A percentile compares a stretch with the other conserved stretches of the same genome.
These are phyloP conservation scores for Phytophthora boehmeriae DNA, from an alignment of 352 stramenopile species.

Conservation along the genomic window DNA sequence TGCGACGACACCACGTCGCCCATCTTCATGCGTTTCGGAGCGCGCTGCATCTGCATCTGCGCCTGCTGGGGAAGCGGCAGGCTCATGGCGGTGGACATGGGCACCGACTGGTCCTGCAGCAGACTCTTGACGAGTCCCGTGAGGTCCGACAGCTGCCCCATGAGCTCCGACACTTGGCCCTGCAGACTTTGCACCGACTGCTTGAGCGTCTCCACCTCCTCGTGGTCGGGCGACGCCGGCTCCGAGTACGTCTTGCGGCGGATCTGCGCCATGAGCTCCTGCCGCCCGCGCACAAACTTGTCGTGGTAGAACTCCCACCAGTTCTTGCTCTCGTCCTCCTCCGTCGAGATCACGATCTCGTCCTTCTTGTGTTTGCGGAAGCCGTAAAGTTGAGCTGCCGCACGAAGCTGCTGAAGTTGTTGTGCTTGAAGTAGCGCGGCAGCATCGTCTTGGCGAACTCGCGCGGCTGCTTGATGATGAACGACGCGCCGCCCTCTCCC, in stretches of 20 bases:
- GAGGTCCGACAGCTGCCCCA: slow-evolving; percentile 76
- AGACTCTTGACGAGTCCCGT: slow-evolving; percentile 78
- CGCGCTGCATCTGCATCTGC: slow-evolving; percentile 14
- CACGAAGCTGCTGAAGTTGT: slow-evolving; percentile 94
- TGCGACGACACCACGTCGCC: slow-evolving; percentile 13
- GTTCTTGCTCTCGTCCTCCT: slow-evolving; percentile 81
- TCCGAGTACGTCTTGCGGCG: slow-evolving; percentile 89
- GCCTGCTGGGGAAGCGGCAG: not conserved
- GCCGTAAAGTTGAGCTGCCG: slow-evolving; percentile 95
- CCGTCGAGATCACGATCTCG: slow-evolving; percentile 82
- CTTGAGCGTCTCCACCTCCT: slow-evolving; percentile 82
- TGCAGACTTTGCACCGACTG: slow-evolving; percentile 76
- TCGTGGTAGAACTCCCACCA: slow-evolving; percentile 94
- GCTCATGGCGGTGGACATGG: not conserved
- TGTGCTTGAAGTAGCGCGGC: slow-evolving; percentile 95
- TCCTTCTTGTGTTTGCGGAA: slow-evolving; percentile 94
- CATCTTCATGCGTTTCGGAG: slow-evolving; percentile 56
- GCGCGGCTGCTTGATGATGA: slow-evolving; percentile 92
- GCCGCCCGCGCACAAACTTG: slow-evolving; percentile 87
- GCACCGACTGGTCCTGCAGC: slow-evolving; percentile 63
- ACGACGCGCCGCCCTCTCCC: slow-evolving; percentile 81
- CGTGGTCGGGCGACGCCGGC: slow-evolving; percentile 70
- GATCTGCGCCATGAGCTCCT: slow-evolving; percentile 89
- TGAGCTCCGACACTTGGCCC: slow-evolving; percentile 75
- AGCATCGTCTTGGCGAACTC: slow-evolving; percentile 92